Evolutionary conservation across 139 green algal species (phyloP), one percentile per base, ranked within the genome.

Genomic region (Haematococcus sp.): DNA sequence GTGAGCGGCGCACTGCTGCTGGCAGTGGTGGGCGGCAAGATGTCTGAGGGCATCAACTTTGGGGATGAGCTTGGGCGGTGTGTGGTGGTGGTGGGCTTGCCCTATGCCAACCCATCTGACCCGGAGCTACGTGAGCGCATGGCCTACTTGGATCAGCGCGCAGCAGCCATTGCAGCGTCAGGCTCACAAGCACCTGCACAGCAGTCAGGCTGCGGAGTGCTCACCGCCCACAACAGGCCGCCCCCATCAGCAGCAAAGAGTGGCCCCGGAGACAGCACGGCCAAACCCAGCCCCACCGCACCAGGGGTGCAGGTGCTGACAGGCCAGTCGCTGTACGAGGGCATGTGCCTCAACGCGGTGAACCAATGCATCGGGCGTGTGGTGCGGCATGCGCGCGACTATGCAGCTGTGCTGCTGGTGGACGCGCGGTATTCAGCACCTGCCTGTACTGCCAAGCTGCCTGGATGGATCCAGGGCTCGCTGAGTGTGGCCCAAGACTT

Each of bases 1-100:
- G 15, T 44, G n/a, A n/a, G 54, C 16, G 92, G 94, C 1, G 94
- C 93, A 4, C 30, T 99, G 43, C 74, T 99, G 74, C 79, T 99
- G 68, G 93, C 85, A 61, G 95, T 99, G 58, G 89, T 98, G 40
- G 96, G 96, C 3, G 96, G 86, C 30, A 98, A 98, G 77, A 88
- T 99, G 74, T 90, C 88, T 7, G 96, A 99, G 71, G 96, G 96
- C 7, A 99, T 99, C 88, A 99, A 99, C 85, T 99, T 99, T 86
- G 95, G 91, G 2, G 94, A 99, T 76, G 88, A 87, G 2, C 86
- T 98, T 59, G 95, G 95, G 66, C 87, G 94, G 75, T 97, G 92
- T 73, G 93, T 98, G 25, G 85, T 98, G 15, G 84, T 99, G 73
- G 59, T 98, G 23, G 96, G 96, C 52, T 75, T 99, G 84, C 96